phyloP scores from a whole-genome alignment of 2,329 filamentous ascomycete species.

The Bipolaris gigantea region DNA sequence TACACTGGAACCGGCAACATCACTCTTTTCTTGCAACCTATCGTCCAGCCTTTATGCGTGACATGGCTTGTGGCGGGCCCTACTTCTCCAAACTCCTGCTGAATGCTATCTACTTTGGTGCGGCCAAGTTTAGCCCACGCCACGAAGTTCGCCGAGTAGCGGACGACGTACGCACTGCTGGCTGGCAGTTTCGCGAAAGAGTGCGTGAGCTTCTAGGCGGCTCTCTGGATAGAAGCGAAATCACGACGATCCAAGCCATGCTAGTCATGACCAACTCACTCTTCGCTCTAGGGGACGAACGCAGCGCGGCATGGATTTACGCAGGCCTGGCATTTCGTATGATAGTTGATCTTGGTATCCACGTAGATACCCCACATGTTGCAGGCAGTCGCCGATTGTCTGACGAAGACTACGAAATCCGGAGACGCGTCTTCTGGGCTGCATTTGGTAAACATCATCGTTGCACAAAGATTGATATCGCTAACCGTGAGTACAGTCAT shows the following conservation, averaged over 20 bases:
- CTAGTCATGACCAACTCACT: slow-evolving; percentile 56
- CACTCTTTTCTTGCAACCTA: slow-evolving; percentile 55
- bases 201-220: slow-evolving; percentile 52
- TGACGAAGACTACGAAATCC: slow-evolving; percentile 52
- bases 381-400: slow-evolving; percentile 41
- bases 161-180: slow-evolving; percentile 53
- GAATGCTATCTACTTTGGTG: slow-evolving; percentile 57
- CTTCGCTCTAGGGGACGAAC: slow-evolving; percentile 55
- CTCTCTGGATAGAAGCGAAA: slow-evolving; percentile 53
- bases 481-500: slow-evolving; percentile 26
- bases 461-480: not conserved
- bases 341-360: slow-evolving; percentile 59
- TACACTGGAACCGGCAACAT: slow-evolving; percentile 60
- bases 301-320: slow-evolving; percentile 60
- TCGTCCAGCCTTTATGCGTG: slow-evolving; percentile 51
- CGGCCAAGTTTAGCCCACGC: slow-evolving; percentile 52
- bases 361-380: slow-evolving; percentile 48
- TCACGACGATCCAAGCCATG: slow-evolving; percentile 59
- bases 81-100: slow-evolving; percentile 61
- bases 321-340: slow-evolving; percentile 60
- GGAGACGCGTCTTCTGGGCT: slow-evolving; percentile 52
- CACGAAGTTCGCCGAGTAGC: slow-evolving; percentile 51
- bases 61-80: slow-evolving; percentile 56
- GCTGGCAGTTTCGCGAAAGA: slow-evolving; percentile 53
- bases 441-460: slow-evolving; percentile 41